These are phyloP conservation scores for Kluyveromyces aestuarii DNA, from an alignment of 805 yeast genomes.

Conservation along the genomic window DNA sequence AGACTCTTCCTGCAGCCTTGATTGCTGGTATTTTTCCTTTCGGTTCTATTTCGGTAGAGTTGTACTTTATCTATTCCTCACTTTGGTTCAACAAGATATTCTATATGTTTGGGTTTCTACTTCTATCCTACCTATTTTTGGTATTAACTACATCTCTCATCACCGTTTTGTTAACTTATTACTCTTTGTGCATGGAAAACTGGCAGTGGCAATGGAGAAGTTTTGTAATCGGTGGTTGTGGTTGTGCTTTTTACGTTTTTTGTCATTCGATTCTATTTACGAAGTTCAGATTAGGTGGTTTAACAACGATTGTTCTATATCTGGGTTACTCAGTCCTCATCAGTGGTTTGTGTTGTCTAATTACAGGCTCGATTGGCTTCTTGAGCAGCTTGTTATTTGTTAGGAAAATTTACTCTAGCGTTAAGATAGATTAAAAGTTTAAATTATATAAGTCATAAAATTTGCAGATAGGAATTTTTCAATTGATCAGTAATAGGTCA, in stretches of 20 bases:
- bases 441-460: not conserved
- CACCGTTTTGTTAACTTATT: constrained; percentile 71
- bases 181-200: constrained; percentile 80
- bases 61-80: constrained; percentile 85
- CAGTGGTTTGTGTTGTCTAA: constrained; percentile 60
- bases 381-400: constrained; percentile 64
- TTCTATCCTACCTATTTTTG: constrained; percentile 81
- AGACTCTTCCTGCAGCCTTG: constrained; percentile 54
- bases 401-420: constrained; percentile 69
- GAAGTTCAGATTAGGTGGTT: constrained; percentile 59
- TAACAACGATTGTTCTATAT: constrained; percentile 69
- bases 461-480: not conserved
- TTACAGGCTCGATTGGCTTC: constrained; percentile 87
- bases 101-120: constrained; percentile 96
- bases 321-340: constrained; percentile 74
- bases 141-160: constrained; percentile 71
- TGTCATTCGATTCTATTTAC: constrained; percentile 72
- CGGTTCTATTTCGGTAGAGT: constrained; percentile 89
- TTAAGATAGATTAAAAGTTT: constrained; percentile 61
- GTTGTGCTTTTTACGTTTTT: constrained; percentile 78
- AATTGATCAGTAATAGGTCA: not conserved
- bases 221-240: constrained; percentile 82
- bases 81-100: constrained; percentile 89
- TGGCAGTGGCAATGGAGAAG: constrained; percentile 98
- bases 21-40: constrained; percentile 90